Evolutionary conservation across 176 grass and related monocot species (phyloP).

Genomic region (Eragrostis curvula): DNA sequence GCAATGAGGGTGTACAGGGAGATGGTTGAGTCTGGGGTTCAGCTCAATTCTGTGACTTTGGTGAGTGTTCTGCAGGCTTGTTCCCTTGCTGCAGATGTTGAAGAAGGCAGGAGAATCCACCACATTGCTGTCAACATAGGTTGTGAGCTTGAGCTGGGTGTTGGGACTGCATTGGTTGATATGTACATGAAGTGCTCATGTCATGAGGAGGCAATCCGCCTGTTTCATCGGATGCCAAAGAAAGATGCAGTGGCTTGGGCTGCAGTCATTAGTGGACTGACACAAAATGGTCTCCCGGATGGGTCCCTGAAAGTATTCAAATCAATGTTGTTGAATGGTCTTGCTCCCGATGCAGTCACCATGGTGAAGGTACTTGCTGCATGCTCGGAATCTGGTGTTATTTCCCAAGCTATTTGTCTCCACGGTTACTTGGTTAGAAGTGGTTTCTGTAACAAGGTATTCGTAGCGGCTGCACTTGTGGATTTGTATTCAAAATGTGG

Average conservation of each 20-base stretch:
- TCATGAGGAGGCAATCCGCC: slow-evolving; percentile 41
- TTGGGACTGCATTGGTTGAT: slow-evolving; percentile 70
- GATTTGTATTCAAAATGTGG: slow-evolving; percentile 74
- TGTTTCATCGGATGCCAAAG: slow-evolving; percentile 64
- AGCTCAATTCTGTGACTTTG: slow-evolving; percentile 60
- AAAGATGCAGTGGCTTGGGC: slow-evolving; percentile 75
- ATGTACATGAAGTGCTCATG: slow-evolving; percentile 86
- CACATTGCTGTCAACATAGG: slow-evolving; percentile 45
- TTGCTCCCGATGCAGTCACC: slow-evolving; percentile 52
- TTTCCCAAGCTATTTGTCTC: slow-evolving; percentile 53
- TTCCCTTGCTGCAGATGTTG: slow-evolving; percentile 43
- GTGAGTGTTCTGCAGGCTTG: slow-evolving; percentile 64
- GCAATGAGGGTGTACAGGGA: slow-evolving; percentile 58
- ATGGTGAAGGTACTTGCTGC: slow-evolving; percentile 68
- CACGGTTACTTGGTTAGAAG: slow-evolving; percentile 63
- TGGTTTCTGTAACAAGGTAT: slow-evolving; percentile 63
- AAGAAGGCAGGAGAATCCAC: slow-evolving; percentile 64
- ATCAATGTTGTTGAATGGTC: slow-evolving; percentile 51
- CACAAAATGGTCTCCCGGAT: slow-evolving; percentile 56
- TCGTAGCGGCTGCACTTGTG: slow-evolving; percentile 58
- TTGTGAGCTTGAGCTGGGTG: slow-evolving; percentile 54
- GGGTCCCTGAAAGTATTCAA: slow-evolving; percentile 52
- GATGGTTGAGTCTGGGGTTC: slow-evolving; percentile 51
- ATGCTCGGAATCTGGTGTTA: slow-evolving; percentile 49
- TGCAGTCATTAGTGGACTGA: slow-evolving; percentile 59